Percentiles rank a stretch among this genome's conserved stretches.
Conservation (phyloP, 1,139 yeast genomes). For the Taphrina deformans region DNA sequence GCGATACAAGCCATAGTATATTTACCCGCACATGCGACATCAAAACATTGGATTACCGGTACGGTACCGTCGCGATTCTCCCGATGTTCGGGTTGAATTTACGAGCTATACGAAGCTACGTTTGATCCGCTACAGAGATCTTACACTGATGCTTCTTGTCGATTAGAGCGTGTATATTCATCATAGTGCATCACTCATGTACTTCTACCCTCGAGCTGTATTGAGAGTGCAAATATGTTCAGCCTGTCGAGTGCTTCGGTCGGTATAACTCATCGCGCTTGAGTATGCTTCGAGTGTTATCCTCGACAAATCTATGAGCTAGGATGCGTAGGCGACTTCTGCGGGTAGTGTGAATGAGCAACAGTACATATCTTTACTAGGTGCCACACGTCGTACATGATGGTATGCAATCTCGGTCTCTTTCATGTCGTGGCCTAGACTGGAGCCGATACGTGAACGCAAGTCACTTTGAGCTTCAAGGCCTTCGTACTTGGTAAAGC, state of each 20-base stretch:
- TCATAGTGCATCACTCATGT: no score
- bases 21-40: neutral
- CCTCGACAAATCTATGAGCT: no score
- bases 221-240: no score
- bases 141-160: no score
- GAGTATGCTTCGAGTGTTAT: no score
- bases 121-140: neutral
- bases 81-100: neutral
- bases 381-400: slow-evolving; percentile 88
- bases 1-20: neutral
- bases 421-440: slow-evolving; percentile 55
- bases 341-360: slow-evolving; percentile 75
- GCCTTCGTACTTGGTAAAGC: slow-evolving; percentile 76
- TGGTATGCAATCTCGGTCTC: slow-evolving; percentile 59
- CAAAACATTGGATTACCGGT: neutral
- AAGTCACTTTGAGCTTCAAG: slow-evolving; percentile 44
- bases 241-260: no score
- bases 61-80: neutral
- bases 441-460: slow-evolving; percentile 53
- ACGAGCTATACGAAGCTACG: neutral
- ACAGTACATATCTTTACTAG: slow-evolving; percentile 95
- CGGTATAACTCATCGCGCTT: no score
- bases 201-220: no score
- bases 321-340: slow-evolving; percentile 64
- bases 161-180: no score